Percentiles rank a stretch among this genome's conserved stretches.
Conservation (phyloP, 805 yeast species). For the Metschnikowia reukaufii region DNA sequence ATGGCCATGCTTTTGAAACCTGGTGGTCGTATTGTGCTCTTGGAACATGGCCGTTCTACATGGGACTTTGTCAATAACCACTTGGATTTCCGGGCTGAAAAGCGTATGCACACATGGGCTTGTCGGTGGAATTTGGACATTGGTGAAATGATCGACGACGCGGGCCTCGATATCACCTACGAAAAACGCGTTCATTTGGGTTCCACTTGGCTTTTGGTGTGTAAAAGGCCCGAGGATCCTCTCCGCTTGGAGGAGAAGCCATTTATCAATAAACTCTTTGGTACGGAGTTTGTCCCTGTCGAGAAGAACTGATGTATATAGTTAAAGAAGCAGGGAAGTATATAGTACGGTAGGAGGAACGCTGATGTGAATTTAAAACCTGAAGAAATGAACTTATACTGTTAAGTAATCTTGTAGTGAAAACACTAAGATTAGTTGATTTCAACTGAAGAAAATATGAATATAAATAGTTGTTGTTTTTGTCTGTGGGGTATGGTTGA, state of each 20-base stretch:
- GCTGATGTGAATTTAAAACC: neutral
- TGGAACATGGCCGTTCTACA: slow-evolving; percentile 91
- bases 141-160: slow-evolving; percentile 77
- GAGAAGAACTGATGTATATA: slow-evolving; percentile 19
- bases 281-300: slow-evolving; percentile 33
- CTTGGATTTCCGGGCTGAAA: slow-evolving; percentile 78
- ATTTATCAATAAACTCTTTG: slow-evolving; percentile 41
- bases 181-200: slow-evolving; percentile 86
- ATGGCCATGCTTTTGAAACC: slow-evolving; percentile 76
- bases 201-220: slow-evolving; percentile 83
- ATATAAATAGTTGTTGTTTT: too few relatives aligned
- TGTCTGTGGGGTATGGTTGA: too few relatives aligned
- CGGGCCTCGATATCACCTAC: slow-evolving; percentile 80
- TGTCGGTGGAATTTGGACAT: slow-evolving; percentile 97
- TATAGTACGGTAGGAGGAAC: neutral
- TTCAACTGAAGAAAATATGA: too few relatives aligned
- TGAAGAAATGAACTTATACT: too few relatives aligned
- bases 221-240: slow-evolving; percentile 71
- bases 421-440: too few relatives aligned
- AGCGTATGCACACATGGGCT: slow-evolving; percentile 89
- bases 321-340: neutral
- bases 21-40: slow-evolving; percentile 80
- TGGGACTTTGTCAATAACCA: slow-evolving; percentile 76
- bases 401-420: too few relatives aligned
- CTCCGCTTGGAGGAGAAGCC: slow-evolving; percentile 45